phyloP scores from a whole-genome alignment of 2,329 filamentous ascomycete species.

The Penicillium nordicum region DNA sequence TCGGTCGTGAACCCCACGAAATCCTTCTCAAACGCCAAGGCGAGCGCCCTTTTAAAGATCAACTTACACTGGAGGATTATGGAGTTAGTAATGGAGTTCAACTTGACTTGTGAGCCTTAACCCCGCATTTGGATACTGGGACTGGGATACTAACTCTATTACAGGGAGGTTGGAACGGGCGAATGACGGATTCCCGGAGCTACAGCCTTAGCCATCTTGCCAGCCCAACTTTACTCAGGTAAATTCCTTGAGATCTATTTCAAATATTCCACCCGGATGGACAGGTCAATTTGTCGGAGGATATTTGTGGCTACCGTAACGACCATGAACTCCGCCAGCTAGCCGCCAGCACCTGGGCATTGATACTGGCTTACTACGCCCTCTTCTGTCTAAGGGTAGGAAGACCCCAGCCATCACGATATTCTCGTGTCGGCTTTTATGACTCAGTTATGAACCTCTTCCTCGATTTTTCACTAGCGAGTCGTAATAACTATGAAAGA shows the following conservation, averaged over 20 bases:
- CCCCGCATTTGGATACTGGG: neutral
- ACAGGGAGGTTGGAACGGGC: conserved; percentile 48
- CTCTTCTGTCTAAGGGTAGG: neutral
- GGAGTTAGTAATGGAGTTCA: conserved; percentile 85
- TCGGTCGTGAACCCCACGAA: conserved; percentile 84
- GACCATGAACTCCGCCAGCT: neutral
- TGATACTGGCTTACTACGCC: neutral
- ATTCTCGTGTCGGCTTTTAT: neutral
- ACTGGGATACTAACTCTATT: conserved; percentile 23
- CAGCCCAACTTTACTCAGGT: too few species aligned
- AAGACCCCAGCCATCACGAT: neutral
- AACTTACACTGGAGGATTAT: conserved; percentile 83
- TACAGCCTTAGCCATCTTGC: too few species aligned
- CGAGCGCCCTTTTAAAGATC: conserved; percentile 89
- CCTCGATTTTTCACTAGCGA: neutral
- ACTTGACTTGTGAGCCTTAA: conserved; percentile 44
- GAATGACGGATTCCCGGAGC: conserved; percentile 32
- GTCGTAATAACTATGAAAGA: neutral
- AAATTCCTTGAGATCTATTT: neutral
- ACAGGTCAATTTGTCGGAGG: conserved; percentile 3
- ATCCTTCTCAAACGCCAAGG: conserved; percentile 90
- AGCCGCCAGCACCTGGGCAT: neutral
- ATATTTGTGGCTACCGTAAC: neutral
- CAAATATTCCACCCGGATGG: neutral
- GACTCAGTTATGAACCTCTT: neutral